Percentiles rank a stretch among this genome's conserved stretches.
Conservation (phyloP, 2,329 filamentous ascomycete species). For the Hymenoscyphus fraxineus region DNA sequence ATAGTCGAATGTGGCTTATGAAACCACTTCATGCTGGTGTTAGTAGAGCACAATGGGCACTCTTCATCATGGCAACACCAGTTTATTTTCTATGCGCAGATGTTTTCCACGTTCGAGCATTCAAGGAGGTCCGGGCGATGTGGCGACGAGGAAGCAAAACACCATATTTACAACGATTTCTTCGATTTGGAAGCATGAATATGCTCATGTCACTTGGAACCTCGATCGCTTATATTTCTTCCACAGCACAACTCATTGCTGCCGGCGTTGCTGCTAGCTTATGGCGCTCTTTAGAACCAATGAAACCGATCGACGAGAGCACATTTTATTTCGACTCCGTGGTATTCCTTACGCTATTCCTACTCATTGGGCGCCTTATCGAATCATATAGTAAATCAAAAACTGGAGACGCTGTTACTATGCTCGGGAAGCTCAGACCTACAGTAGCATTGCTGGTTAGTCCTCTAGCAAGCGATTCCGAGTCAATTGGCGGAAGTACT, state of each 20-base stretch:
- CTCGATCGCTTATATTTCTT: constrained; percentile 81
- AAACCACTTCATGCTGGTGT: constrained; percentile 67
- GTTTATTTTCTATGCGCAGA: constrained; percentile 86
- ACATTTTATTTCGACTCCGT: constrained; percentile 87
- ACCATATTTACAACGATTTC: constrained; percentile 71
- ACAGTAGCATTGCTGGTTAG: constrained; percentile 70
- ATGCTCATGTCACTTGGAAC: constrained; percentile 87
- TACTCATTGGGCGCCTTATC: constrained; percentile 69
- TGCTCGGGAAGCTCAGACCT: constrained; percentile 73
- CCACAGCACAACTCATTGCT: constrained; percentile 71
- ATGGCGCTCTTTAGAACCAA: constrained; percentile 19
- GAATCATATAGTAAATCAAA: constrained; percentile 91
- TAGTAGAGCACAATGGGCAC: constrained; percentile 70
- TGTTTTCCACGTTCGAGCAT: constrained; percentile 73
- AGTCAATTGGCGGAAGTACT: constrained; percentile 9
- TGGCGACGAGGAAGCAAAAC: constrained; percentile 75
- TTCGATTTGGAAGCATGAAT: constrained; percentile 96
- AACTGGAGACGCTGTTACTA: constrained; percentile 80
- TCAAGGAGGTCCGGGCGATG: constrained; percentile 73
- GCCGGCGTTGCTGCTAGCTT: constrained; percentile 41
- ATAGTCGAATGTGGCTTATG: constrained; percentile 63
- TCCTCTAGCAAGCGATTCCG: constrained; percentile 27
- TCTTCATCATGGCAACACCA: constrained; percentile 78
- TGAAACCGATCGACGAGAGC: constrained; percentile 41
- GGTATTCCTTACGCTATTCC: constrained; percentile 84